phyloP scores from a whole-genome alignment of 106 monocot genomes.

The Acorus gramineus region DNA sequence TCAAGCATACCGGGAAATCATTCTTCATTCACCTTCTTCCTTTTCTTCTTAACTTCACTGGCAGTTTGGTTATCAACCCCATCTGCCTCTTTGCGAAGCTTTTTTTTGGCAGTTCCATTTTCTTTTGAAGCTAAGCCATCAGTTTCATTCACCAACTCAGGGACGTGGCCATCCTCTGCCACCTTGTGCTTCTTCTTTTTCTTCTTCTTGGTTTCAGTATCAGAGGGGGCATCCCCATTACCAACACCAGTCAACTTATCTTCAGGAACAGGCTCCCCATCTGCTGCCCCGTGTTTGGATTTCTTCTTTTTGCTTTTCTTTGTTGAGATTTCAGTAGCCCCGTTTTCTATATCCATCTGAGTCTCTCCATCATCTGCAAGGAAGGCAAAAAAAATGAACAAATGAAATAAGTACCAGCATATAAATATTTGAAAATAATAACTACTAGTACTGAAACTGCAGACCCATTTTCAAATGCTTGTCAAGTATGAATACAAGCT shows the following conservation, averaged over 20 bases:
- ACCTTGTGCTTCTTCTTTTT: constrained; percentile 39
- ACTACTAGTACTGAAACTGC: too few relatives aligned
- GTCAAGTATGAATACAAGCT: too few relatives aligned
- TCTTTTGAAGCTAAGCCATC: constrained; percentile 22
- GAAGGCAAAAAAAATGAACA: neutral
- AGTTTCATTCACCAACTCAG: constrained; percentile 4
- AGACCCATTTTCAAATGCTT: too few relatives aligned
- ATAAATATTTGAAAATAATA: too few relatives aligned
- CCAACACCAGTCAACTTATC: constrained; percentile 18
- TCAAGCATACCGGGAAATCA: too few relatives aligned
- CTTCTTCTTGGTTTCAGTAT: constrained; percentile 30
- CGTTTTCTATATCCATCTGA: constrained; percentile 23
- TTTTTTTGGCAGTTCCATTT: constrained; percentile 40
- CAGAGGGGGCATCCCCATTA: constrained; percentile 26
- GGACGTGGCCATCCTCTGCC: neutral
- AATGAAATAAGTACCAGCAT: too few relatives aligned
- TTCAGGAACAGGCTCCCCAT: constrained; percentile 21
- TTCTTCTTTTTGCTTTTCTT: constrained; percentile 89
- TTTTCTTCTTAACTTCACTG: constrained; percentile 47
- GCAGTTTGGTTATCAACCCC: constrained; percentile 24
- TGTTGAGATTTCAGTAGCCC: constrained; percentile 13
- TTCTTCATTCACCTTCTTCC: constrained; percentile 30
- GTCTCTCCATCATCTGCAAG: constrained; percentile 18
- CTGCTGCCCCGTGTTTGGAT: constrained; percentile 23
- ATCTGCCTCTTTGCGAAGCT: constrained; percentile 7